Evolutionary conservation across 352 stramenopile genomes (phyloP), one percentile per base, ranked within the genome.

Genomic region (Globisporangium barbulae): DNA sequence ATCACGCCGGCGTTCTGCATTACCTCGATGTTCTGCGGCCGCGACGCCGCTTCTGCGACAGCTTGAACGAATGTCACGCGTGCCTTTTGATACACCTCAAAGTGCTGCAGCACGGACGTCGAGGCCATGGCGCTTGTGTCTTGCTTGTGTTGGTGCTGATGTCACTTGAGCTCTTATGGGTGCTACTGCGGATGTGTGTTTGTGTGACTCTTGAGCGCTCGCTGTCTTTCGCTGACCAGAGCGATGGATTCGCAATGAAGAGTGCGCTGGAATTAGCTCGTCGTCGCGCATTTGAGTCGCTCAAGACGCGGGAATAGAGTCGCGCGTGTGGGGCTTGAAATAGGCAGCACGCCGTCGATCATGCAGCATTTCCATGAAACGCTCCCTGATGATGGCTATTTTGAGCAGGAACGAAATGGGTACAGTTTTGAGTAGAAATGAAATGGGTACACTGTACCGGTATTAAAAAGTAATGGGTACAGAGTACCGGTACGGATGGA

Each of bases 1-100:
- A 98, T 98, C 41, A 98, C 94, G 30, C 94, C 94, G 9, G 94
- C 94, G 62, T 98, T 98, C 59, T 98, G 91, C 93, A 98, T 97
- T 50, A 98, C 90, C 64, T 98, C 94, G 59, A 98, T 98, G 70
- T 98, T 98, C 75, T 98, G 93, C 49, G 94, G 93, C 28, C 94
- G 79, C n/a, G 93, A 97, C 12, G 93, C 93, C 1, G 91, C 91
- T 59, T 98, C 94, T 6, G 94, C 94, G 30, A 98, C 91, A 10
- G 91, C 86, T 73, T 98, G 93, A 30, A 98, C 94, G 74, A 98
- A 98, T 22, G 86, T 96, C 63, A 98, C 93, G 25, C 94, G 88
- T 15, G 93, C 90, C 73, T 98, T 98, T 55, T 98, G 94, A 73
- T 98, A 98, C 59, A 94, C 87, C 65, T 98, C 94, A 75, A 98